These are phyloP conservation scores for Rhodomyrtus tomentosa DNA, from an alignment of 345 rosid genomes.

Conservation along the genomic window DNA sequence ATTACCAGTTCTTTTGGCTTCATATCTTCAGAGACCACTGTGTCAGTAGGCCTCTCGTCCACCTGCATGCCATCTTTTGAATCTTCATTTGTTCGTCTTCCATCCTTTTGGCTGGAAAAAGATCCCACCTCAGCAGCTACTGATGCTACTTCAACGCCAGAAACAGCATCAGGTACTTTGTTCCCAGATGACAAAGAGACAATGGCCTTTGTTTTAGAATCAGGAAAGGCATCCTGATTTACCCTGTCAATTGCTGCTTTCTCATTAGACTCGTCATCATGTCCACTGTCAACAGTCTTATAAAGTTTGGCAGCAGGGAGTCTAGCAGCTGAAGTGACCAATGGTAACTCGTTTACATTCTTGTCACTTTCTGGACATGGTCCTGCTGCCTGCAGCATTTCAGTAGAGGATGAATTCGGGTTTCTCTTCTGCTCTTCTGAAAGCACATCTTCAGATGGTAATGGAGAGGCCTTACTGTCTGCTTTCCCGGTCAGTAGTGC, in stretches of 20 bases:
- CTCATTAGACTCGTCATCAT: constrained; percentile 13
- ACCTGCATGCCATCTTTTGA: constrained; percentile 3
- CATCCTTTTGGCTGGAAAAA: constrained; percentile 2
- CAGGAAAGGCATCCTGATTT: constrained; percentile 16
- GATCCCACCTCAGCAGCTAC: constrained; percentile 13
- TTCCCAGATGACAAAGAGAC: constrained; percentile 14
- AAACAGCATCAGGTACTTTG: constrained; percentile 6
- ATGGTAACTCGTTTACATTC: constrained; percentile 19
- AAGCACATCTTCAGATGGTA: constrained; percentile 8
- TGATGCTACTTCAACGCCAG: constrained; percentile 10
- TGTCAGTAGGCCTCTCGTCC: constrained; percentile 14
- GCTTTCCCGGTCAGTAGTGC: constrained; percentile 11
- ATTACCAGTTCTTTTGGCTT: constrained; percentile 13
- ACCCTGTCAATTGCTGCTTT: constrained; percentile 7
- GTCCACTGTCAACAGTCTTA: constrained; percentile 9
- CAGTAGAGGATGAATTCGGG: constrained; percentile 15
- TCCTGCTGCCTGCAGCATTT: constrained; percentile 25
- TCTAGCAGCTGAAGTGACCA: constrained; percentile 1
- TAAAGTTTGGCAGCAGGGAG: constrained; percentile 3
- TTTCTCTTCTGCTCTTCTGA: constrained; percentile 14
- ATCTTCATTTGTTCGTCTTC: constrained; percentile 9
- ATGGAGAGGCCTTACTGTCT: constrained; percentile 8
- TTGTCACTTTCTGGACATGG: constrained; percentile 26
- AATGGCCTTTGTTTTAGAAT: constrained; percentile 11
- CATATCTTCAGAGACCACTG: constrained; percentile 7